Base-by-base conservation (phyloP, 208 protist genomes). In the Leishmania mexicana region DNA sequence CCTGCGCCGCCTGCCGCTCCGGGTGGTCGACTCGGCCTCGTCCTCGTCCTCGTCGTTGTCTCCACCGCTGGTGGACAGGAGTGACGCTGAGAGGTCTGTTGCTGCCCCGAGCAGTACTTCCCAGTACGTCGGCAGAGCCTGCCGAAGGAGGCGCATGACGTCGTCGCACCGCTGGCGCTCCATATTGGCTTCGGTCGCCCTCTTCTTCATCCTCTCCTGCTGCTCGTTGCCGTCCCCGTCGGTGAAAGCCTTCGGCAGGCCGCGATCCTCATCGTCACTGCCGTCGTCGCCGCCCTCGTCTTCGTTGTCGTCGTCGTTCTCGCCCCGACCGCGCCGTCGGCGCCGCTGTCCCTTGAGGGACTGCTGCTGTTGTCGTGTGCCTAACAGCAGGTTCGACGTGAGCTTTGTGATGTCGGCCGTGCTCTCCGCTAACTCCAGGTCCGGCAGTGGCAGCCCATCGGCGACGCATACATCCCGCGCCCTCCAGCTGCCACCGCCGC, bases 31-130 rank as follows among this genome's bases (percentile, higher is more conserved):
- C 21, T 58, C 73, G 24, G 53, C 21, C 38, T 47, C 42, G 45
- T 51, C 42, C 3, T 58, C 53, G 58, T 76, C 79, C 7, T 17
- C 78, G 0, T 76, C 75, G 15, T 80, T 81, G 19, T 83, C 81
- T 35, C 75, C 77, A 15, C 10, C 17, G 78, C 35, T 21, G 31
- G 71, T 7, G 15, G 47, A 51, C 31, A 38, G 45, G 38, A 51
- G 53, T 57, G 58, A 21, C 38, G 65, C 58, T 11, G 65, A 57
- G 35, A 79, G 62, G n/a, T 82, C 79, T 2, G 78, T 79, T 7
- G 74, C 65, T 13, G 65, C 10, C 35, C 85, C 85, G 42, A 85
- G 73, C 31, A 89, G 58, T 42, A 89, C 86, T 7, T 89, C 86
- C 86, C 83, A 84, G 75, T 85, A 89, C 35, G 79, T 54, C 10